Conservation (phyloP, 2,329 filamentous ascomycete species). For the Trichoderma atrobrunneum region DNA sequence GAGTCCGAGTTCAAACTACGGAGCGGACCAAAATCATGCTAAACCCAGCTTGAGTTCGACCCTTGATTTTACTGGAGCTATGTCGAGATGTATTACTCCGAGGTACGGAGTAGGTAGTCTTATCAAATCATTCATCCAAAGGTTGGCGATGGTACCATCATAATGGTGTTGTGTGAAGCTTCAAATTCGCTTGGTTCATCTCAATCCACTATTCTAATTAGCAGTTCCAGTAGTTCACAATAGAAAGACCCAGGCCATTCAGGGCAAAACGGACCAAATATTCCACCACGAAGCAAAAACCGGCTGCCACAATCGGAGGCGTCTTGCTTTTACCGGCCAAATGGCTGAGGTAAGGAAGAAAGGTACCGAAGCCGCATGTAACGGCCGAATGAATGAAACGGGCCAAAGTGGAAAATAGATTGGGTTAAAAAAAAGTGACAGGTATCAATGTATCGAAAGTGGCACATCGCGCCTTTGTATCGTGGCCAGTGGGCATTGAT, state of each 20-base stretch:
- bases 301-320: not conserved
- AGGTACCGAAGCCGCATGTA: not conserved
- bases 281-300: not conserved
- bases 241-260: not conserved
- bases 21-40: not conserved
- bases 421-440: not conserved
- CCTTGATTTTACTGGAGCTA: not conserved
- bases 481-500: not conserved
- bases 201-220: not conserved
- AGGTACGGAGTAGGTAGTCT: not conserved
- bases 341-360: slow-evolving; percentile 3
- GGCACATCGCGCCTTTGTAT: not conserved
- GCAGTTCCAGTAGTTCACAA: not conserved
- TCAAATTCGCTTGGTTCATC: not conserved
- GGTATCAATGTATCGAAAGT: not conserved
- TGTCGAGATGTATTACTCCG: not conserved
- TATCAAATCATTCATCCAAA: not conserved
- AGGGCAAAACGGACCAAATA: not conserved
- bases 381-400: not conserved
- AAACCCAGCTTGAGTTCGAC: not conserved
- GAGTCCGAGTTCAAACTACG: not conserved
- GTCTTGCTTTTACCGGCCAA: not conserved
- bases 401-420: not conserved
- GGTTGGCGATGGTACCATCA: too few relatives aligned
- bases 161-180: not conserved